Evolutionary conservation across 2,329 filamentous ascomycete species (phyloP), one percentile per base, ranked within the genome.

Genomic region (Stachybotrys chartarum): DNA sequence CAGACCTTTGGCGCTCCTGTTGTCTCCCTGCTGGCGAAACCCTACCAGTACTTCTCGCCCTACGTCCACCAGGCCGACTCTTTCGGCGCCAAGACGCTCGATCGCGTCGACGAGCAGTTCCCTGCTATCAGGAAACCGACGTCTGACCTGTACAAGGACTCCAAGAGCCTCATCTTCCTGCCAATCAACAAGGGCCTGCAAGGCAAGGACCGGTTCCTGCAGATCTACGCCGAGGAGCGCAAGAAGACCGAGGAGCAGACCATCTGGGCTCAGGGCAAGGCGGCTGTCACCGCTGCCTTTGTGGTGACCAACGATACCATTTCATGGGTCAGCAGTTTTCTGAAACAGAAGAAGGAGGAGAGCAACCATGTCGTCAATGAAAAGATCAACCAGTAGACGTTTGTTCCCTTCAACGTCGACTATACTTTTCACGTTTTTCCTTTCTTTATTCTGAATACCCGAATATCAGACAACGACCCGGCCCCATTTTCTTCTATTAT

Each of bases 31-130:
- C 77, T 97, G 64, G 73, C 84, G 64, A 88, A 82, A 64, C 91
- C 92, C 42, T 93, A 91, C 76, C 80, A 83, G 67, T 94, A 90
- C 70, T 82, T 96, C 60, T 85, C 86, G 53, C 92, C 93, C 1
- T 97, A 97, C 73, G 82, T 96, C 61, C 78, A 84, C 70, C 90
- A 86, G 71, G 92, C 86, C 66, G 94, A 97, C 70, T 75, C 82
- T 57, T 74, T 96, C 53, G 88, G 87, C 61, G 85, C 91, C 72
- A 78, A 83, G 69, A 83, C 86, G n/a, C 78, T 93, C 60, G 76
- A 72, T 64, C 83, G 80, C 66, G 76, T 93, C 63, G 89, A 93
- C 62, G 74, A 82, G 69, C 81, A 77, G 60, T 87, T 91, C 70
- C 89, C 89, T 53, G 78, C 82, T 57, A 79, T 93, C 70, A 90